These are phyloP conservation scores for Peronospora destructor DNA, from an alignment of 352 stramenopile species.

Conservation along the genomic window DNA sequence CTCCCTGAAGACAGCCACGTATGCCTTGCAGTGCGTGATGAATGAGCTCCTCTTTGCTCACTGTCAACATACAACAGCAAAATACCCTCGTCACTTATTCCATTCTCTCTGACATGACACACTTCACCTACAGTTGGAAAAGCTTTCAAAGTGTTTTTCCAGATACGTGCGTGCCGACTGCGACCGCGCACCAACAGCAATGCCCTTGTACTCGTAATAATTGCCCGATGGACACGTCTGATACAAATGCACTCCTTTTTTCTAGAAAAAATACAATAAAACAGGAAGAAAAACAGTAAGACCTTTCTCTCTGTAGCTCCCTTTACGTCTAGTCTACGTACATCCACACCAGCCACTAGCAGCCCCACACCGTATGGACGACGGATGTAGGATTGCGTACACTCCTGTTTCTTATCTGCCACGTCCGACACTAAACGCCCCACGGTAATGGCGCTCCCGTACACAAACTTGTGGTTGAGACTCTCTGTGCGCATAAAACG, in stretches of 20 bases:
- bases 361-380: conserved; percentile 98
- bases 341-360: conserved; percentile 88
- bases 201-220: conserved; percentile 98
- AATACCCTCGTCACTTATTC: not conserved
- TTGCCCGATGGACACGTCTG: conserved; percentile 98
- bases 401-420: conserved; percentile 98
- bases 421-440: conserved; percentile 93
- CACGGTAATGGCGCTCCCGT: conserved; percentile 92
- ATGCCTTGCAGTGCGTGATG: conserved; percentile 96
- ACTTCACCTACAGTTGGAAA: conserved; percentile 63
- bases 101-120: not conserved
- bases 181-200: conserved; percentile 94
- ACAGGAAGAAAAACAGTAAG: conserved; percentile 6
- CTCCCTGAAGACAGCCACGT: conserved; percentile 91
- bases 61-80: conserved; percentile 25
- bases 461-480: conserved; percentile 99
- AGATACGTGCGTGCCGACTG: conserved; percentile 98
- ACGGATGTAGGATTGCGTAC: conserved; percentile 98
- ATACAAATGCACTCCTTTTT: conserved; percentile 96
- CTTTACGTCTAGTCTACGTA: conserved; percentile 35
- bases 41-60: conserved; percentile 93
- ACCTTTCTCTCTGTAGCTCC: conserved; percentile 1
- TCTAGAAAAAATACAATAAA: conserved; percentile 42
- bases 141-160: conserved; percentile 97
- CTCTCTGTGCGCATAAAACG: conserved; percentile 96